Evolutionary conservation across 106 monocot genomes (phyloP), one percentile per base, ranked within the genome.

Genomic region (Triglochin maritima): DNA sequence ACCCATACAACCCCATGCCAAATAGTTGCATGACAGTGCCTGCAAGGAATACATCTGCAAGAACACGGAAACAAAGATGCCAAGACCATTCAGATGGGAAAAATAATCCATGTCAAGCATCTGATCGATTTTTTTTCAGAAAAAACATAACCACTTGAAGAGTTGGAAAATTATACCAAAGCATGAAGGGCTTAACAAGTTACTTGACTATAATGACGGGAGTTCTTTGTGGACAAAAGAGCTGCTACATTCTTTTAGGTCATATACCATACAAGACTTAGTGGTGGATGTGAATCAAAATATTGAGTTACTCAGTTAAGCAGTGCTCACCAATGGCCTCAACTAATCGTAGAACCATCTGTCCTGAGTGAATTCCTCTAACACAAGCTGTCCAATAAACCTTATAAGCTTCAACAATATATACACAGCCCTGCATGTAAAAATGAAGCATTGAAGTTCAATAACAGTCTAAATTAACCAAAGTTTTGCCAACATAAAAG

Each of bases 11-110:
- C 46, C 93, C 93, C 93, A 88, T 89, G 7, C 83, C 88, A 74
- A 93, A 93, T 73, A 93, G 88, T 56, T 88, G 73, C 93, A 93
- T 93, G 12, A 93, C 88, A 42, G 93, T 93, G 69, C 93, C 93
- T 68, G 93, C 93, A 60, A 93, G 86, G 47, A 88, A 88, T 45
- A 93, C 88, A 86, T 93, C 88, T 93, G 72, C 5, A 50, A 29
- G 10, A 14, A 52, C 5, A 49, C 10, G n/a, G 64, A 5, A 47
- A 49, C 6, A 50, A 64, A 44, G 47, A 60, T 14, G 49, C 4
- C 12, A 0, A 62, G 7, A 9, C 7, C 44, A 7, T n/a, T 64
- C 49, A 15, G 14, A 49, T 46, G 16, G 5, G 49, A 49, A 47
- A 52, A 52, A 52, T 29, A 8, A 11, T 52, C 9, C 11, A 52